Conservation (phyloP, 2,329 filamentous ascomycete species). For the Teratosphaeria pseudoeucalypti region DNA sequence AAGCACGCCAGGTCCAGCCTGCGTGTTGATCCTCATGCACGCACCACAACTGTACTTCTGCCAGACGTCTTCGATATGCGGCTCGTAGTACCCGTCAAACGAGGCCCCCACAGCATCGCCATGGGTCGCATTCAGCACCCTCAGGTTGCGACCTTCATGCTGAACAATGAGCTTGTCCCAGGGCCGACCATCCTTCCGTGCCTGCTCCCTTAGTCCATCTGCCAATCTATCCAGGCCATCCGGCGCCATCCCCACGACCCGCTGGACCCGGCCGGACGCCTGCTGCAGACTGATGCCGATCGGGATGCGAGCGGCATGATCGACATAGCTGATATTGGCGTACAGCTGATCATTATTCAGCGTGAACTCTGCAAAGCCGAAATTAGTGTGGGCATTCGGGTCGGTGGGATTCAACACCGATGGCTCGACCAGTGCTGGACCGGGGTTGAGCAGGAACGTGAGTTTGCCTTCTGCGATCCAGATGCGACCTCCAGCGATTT, state of each 20-base stretch:
- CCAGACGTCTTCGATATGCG: conserved; percentile 45
- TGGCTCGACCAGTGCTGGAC: conserved; percentile 27
- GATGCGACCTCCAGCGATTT: conserved; percentile 30
- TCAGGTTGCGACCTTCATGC: conserved; percentile 27
- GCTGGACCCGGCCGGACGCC: conserved; percentile 29
- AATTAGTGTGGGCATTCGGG: conserved; percentile 35
- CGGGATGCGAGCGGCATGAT: conserved; percentile 31
- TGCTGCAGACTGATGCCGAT: conserved; percentile 30
- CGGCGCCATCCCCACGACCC: conserved; percentile 49
- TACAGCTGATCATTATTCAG: conserved; percentile 38
- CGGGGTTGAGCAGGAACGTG: conserved; percentile 28
- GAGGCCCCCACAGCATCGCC: conserved; percentile 37
- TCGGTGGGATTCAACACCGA: conserved; percentile 30
- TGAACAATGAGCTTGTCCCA: conserved; percentile 54
- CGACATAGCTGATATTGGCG: conserved; percentile 34
- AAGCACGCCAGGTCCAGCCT: conserved; percentile 47
- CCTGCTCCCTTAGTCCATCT: conserved; percentile 45
- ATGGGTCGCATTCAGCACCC: conserved; percentile 38
- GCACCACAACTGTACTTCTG: conserved; percentile 34
- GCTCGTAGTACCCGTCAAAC: conserved; percentile 45
- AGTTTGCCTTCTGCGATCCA: conserved; percentile 27
- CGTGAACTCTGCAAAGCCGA: conserved; percentile 40
- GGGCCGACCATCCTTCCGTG: conserved; percentile 44
- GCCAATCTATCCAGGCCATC: conserved; percentile 50
- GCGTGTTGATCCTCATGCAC: conserved; percentile 52